Conservation (phyloP, 768 basidiomycete species). For the Suillus lakei region DNA sequence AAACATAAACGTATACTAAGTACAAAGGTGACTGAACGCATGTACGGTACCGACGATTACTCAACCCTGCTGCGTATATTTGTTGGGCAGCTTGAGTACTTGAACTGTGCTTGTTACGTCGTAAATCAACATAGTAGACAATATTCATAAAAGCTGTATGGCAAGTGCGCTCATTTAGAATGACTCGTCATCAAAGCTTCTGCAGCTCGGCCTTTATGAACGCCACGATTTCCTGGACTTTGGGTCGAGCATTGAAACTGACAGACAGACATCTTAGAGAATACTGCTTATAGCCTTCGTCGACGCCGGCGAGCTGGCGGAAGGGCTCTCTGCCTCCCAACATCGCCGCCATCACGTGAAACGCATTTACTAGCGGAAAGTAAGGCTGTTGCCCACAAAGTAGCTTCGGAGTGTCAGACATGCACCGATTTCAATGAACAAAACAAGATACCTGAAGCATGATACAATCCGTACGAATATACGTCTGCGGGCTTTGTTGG, state of each 20-base stretch:
- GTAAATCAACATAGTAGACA: neutral
- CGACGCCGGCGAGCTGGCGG: neutral
- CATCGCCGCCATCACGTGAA: neutral
- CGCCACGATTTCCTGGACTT: neutral
- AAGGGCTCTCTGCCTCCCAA: neutral
- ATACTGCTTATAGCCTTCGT: neutral
- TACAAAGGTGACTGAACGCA: neutral
- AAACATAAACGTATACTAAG: neutral
- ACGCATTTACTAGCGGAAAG: rapidly evolving
- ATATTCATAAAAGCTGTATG: neutral
- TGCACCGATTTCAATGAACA: neutral
- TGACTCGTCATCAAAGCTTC: neutral
- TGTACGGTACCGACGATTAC: too few relatives aligned
- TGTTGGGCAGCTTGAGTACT: neutral
- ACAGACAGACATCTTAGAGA: neutral
- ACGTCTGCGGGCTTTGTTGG: conserved; percentile 36
- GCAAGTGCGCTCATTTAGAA: neutral
- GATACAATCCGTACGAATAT: conserved; percentile 48
- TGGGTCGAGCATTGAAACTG: neutral
- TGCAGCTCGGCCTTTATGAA: neutral
- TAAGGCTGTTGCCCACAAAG: neutral
- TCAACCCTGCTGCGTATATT: too few relatives aligned
- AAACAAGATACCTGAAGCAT: conserved; percentile 24
- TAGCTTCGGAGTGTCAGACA: neutral
- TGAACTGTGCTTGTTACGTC: neutral